Evolutionary conservation across 306 rosid genomes (phyloP).

Genomic region (Prunus salicina): DNA sequence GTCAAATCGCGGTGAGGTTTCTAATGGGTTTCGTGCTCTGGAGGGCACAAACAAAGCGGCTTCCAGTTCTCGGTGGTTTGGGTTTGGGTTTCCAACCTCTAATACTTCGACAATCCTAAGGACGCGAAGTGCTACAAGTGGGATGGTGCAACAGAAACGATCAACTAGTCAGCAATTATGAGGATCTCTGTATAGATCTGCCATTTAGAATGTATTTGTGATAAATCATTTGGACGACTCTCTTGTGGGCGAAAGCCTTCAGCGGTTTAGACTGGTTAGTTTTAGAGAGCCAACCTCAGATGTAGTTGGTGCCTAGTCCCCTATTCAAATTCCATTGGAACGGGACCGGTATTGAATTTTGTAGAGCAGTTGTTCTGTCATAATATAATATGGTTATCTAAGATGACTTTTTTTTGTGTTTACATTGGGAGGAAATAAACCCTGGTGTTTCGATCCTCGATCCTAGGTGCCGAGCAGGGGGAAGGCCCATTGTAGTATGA

Average conservation of each 20-base stretch:
- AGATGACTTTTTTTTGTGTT: neutral
- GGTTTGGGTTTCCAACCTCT: slow-evolving; percentile 39
- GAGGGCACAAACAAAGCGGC: slow-evolving; percentile 33
- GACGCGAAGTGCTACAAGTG: slow-evolving; percentile 65
- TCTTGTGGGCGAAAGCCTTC: slow-evolving; percentile 9
- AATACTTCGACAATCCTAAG: slow-evolving; percentile 48
- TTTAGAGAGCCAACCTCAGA: slow-evolving; percentile 11
- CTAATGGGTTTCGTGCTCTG: slow-evolving; percentile 16
- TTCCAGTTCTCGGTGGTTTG: slow-evolving; percentile 56
- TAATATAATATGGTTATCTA: slow-evolving; percentile 12
- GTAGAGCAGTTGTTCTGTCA: slow-evolving; percentile 35
- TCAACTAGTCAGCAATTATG: slow-evolving; percentile 27
- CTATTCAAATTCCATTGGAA: slow-evolving; percentile 36
- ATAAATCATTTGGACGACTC: slow-evolving; percentile 24
- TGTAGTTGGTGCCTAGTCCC: slow-evolving; percentile 40
- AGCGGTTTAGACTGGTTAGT: slow-evolving; percentile 3
- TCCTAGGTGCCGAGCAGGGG: no score
- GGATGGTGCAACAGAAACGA: slow-evolving; percentile 54
- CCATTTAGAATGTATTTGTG: neutral
- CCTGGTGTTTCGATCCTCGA: no score
- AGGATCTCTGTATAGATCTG: slow-evolving; percentile 13
- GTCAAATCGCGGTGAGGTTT: slow-evolving; percentile 9
- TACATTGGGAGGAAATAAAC: neutral
- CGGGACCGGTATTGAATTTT: slow-evolving; percentile 61
- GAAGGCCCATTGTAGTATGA: no score